These are phyloP conservation scores for Rhizophagus clarus DNA, from an alignment of 192 early-diverging fungal species.

Conservation along the genomic window DNA sequence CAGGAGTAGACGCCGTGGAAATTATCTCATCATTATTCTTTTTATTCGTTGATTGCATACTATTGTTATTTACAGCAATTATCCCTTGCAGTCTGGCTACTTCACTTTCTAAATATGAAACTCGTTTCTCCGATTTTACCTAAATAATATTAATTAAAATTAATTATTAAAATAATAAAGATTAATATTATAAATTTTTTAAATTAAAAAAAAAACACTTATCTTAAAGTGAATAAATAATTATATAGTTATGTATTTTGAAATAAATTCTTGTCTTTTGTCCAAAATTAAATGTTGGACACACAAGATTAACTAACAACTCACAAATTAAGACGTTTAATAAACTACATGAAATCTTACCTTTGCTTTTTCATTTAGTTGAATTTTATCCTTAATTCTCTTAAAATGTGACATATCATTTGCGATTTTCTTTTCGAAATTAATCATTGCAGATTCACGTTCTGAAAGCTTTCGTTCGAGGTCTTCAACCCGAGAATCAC, in stretches of 20 bases:
- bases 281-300: too few species aligned
- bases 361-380: background rate
- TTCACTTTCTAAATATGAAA: background rate
- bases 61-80: background rate
- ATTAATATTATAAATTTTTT: background rate
- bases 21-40: background rate
- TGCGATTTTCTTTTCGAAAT: background rate
- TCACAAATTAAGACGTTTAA: too few species aligned
- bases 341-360: background rate
- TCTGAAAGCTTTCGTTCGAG: background rate
- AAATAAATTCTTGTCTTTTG: too few species aligned
- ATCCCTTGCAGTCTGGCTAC: background rate
- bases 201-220: background rate
- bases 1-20: background rate
- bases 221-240: background rate
- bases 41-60: background rate
- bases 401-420: background rate
- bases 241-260: too few species aligned
- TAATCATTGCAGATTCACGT: background rate
- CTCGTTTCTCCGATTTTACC: background rate
- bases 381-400: background rate
- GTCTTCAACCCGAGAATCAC: background rate
- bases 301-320: too few species aligned
- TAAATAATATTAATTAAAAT: background rate
- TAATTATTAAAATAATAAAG: background rate